These are phyloP conservation scores for Colletotrichum noveboracense DNA, from an alignment of 2,329 filamentous ascomycete species.

Conservation along the genomic window DNA sequence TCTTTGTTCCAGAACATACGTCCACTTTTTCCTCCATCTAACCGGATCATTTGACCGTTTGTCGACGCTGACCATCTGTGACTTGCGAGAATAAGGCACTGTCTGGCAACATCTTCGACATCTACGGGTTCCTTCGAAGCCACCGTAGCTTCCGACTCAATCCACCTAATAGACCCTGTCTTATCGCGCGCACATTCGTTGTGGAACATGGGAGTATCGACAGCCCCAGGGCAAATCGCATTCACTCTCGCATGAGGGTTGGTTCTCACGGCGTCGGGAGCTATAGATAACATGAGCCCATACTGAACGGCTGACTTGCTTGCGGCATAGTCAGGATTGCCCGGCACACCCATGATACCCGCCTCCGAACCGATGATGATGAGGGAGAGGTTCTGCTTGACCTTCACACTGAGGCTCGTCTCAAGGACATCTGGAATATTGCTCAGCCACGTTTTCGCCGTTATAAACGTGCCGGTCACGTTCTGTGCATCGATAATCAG, in stretches of 20 bases:
- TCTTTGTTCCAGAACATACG: background rate
- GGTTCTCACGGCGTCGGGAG: background rate
- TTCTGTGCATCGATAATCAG: accelerated
- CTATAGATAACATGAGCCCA: background rate
- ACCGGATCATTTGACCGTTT: background rate
- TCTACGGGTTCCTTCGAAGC: background rate
- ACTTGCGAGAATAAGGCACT: background rate
- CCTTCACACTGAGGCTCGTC: too few species aligned
- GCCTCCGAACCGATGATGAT: background rate
- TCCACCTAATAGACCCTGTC: background rate
- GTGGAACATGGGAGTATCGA: background rate
- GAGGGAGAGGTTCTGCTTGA: accelerated
- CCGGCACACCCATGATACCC: background rate
- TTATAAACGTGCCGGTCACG: accelerated
- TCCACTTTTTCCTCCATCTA: background rate
- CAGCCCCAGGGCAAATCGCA: background rate
- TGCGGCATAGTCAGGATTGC: background rate
- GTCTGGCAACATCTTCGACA: background rate
- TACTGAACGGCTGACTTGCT: background rate
- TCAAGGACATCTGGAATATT: background rate
- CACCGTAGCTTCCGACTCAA: background rate
- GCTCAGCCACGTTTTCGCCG: background rate
- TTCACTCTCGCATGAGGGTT: background rate
- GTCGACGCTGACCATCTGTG: background rate
- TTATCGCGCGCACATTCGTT: accelerated